Evolutionary conservation across 1,139 yeast species (phyloP), one percentile per base, ranked within the genome.

Genomic region (Lodderomyces pseudojiufengensis): DNA sequence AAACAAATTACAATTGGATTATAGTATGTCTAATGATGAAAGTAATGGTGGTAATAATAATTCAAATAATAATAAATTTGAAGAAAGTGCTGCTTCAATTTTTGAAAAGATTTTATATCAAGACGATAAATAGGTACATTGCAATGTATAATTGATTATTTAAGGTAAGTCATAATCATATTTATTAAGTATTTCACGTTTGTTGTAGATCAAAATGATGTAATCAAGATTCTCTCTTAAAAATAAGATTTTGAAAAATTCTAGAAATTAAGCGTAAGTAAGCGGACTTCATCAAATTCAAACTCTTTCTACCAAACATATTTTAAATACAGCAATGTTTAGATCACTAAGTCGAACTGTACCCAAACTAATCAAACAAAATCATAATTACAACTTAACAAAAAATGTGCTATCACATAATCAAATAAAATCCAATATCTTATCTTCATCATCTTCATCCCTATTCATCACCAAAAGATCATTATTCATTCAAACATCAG

Each of bases 1-100:
- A 52, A 87, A 94, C 50, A 92, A 92, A 61, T 71, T 92, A 36
- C 95, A 90, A 43, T 70, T 92, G 40, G 99, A 92, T 57, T 75
- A 76, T 44, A 74, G 79, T 31, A 81, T 84, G 44, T 72, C 78
- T 58, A 55, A 54, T 12, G 52, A 49, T 27, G 59, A 65, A 10
- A 77, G 70, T 28, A 24, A 27, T 11, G 54, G 48, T 10, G 64
- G 55, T 22, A 73, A 65, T 27, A 22, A 15, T 12, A 55, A 49
- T 10, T 64, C 55, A 22, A 73, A 65, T 27, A 22, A 14, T 12
- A 52, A 60, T 13, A 68, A 66, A 38, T 59, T 70, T 34, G 79
- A 74, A 45, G 84, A 78, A 42, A 75, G 75, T 44, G 65, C 76
- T 9, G 72, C 74, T 3, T 63, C 70, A 31, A 59, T 76, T 39